These are phyloP conservation scores for Wickerhamomyces queroliae DNA, from an alignment of 805 yeast species.

Conservation along the genomic window DNA sequence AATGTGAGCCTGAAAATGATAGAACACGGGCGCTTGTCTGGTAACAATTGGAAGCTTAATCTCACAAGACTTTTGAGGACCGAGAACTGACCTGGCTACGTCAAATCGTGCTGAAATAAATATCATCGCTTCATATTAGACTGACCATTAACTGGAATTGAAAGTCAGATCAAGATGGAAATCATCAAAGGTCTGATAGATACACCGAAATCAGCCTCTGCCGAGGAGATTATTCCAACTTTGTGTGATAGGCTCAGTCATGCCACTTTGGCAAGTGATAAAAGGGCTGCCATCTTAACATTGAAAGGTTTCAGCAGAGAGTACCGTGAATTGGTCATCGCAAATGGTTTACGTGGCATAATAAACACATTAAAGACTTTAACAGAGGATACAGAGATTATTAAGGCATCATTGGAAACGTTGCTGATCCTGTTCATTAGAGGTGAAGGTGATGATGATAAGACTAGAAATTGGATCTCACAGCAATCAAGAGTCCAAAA, in stretches of 20 bases:
- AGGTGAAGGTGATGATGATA: conserved; percentile 57
- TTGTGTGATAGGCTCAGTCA: conserved; percentile 83
- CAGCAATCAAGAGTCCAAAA: conserved; percentile 68
- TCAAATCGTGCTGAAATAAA: no score
- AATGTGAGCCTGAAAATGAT: no score
- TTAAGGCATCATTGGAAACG: conserved; percentile 81
- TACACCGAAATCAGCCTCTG: conserved; percentile 50
- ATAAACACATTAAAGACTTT: conserved; percentile 63
- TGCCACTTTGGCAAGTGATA: conserved; percentile 74
- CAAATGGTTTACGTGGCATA: conserved; percentile 74
- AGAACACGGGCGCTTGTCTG: no score
- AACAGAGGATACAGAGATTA: conserved; percentile 59
- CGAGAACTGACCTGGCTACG: no score
- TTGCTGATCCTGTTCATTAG: conserved; percentile 74
- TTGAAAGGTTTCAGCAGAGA: conserved; percentile 85
- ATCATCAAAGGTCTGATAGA: conserved; percentile 34
- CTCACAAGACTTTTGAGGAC: no score
- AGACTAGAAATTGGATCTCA: conserved; percentile 66
- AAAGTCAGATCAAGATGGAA: conserved; percentile 25
- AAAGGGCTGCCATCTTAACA: conserved; percentile 87
- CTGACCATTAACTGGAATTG: no score
- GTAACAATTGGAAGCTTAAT: no score
- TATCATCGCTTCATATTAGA: no score
- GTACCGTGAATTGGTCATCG: conserved; percentile 85
- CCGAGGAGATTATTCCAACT: conserved; percentile 81